These are phyloP conservation scores for Claviceps humidiphila DNA, from an alignment of 2,329 filamentous ascomycete genomes.

Conservation along the genomic window DNA sequence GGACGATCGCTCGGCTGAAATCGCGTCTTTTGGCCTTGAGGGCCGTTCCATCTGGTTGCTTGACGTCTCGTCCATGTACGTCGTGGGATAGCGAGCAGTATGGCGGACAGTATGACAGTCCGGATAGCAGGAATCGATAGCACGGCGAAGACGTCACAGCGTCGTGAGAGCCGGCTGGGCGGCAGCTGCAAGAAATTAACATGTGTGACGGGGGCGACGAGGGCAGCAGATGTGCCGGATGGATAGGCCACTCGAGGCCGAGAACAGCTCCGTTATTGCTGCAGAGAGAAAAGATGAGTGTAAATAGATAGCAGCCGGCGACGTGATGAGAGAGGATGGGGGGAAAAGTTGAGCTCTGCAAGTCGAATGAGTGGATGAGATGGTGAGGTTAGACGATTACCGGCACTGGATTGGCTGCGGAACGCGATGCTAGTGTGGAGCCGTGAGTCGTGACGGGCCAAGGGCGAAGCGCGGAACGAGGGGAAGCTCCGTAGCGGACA, in stretches of 20 bases:
- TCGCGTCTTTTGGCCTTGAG: constrained; percentile 35
- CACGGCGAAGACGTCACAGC: constrained; percentile 33
- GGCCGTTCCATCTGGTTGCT: constrained; percentile 37
- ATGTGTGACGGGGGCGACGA: constrained; percentile 32
- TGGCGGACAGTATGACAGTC: too few relatives aligned
- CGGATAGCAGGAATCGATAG: constrained; percentile 7
- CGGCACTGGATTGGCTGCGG: constrained; percentile 20
- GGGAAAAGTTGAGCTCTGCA: constrained; percentile 1
- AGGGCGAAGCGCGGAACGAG: background rate
- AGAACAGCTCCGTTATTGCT: background rate
- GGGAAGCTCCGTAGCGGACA: too few relatives aligned
- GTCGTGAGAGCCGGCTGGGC: constrained; percentile 41
- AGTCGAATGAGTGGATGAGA: constrained; percentile 1
- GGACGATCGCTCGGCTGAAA: constrained; percentile 33
- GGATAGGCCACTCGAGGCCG: background rate
- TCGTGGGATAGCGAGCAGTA: constrained; percentile 1
- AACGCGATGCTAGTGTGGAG: constrained; percentile 24
- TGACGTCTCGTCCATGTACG: constrained; percentile 3
- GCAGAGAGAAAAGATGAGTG: background rate
- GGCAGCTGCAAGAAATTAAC: constrained; percentile 41
- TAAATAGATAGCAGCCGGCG: background rate
- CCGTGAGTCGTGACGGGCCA: constrained; percentile 15
- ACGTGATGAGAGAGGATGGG: constrained; percentile 1
- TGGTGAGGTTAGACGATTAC: constrained; percentile 8
- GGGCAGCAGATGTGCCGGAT: constrained; percentile 5